These are phyloP conservation scores for Myriosclerotinia scirpicola DNA, from an alignment of 2,329 filamentous ascomycete species.

Conservation along the genomic window DNA sequence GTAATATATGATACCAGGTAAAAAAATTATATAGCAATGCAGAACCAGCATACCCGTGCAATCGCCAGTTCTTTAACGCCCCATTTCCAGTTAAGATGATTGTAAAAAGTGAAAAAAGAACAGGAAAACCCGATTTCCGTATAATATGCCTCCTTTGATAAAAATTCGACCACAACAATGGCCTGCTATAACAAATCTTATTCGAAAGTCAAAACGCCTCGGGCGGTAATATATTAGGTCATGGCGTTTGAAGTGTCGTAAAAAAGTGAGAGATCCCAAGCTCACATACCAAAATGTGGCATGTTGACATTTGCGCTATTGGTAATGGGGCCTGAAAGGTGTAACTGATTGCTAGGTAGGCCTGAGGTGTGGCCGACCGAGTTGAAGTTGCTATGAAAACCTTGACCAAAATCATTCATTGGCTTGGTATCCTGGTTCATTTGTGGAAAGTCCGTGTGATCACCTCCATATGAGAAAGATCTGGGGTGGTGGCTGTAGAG, in stretches of 20 bases:
- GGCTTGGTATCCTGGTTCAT: conserved; percentile 9
- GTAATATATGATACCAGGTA: conserved; percentile 40
- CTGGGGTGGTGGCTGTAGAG: conserved; percentile 36
- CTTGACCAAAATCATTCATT: conserved; percentile 22
- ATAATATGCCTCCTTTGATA: conserved; percentile 13
- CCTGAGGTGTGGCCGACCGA: conserved; percentile 24
- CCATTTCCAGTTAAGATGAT: conserved; percentile 11
- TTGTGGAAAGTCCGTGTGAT: conserved; percentile 16
- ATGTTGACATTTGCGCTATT: conserved; percentile 22
- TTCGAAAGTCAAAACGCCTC: conserved; percentile 16
- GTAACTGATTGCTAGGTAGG: conserved; percentile 14
- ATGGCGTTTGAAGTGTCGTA: neutral
- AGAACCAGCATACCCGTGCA: conserved; percentile 18
- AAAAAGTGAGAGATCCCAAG: conserved; percentile 18
- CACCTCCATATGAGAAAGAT: conserved; percentile 28
- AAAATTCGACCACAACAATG: conserved; percentile 14
- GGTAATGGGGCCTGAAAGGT: conserved; percentile 18
- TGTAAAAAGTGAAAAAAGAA: conserved; percentile 18
- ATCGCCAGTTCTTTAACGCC: conserved; percentile 17
- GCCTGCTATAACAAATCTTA: conserved; percentile 16
- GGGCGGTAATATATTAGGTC: neutral
- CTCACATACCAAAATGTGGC: conserved; percentile 28
- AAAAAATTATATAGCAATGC: conserved; percentile 30
- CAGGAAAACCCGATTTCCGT: neutral
- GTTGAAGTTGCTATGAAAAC: conserved; percentile 30